Evolutionary conservation across 2,329 filamentous ascomycete genomes (phyloP).

Genomic region (Scedosporium dehoogii): DNA sequence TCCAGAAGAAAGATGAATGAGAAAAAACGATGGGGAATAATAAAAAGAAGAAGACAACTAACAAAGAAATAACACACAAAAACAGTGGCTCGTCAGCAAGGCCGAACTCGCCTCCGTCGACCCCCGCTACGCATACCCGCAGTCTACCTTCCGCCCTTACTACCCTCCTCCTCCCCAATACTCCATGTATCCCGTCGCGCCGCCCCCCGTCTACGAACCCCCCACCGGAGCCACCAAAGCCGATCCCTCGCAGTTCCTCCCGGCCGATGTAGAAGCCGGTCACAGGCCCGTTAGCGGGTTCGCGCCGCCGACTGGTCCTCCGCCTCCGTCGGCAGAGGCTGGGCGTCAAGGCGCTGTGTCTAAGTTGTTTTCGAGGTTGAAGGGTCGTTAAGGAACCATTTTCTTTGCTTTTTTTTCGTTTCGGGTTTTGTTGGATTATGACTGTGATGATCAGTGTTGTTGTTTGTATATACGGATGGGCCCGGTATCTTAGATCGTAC

Average conservation of each 20-base stretch:
- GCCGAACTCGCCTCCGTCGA: slow-evolving; percentile 35
- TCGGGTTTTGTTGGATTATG: background rate
- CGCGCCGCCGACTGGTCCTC: background rate
- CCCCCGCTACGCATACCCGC: slow-evolving; percentile 36
- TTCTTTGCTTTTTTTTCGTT: background rate
- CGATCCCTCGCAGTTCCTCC: slow-evolving; percentile 35
- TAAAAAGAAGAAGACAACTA: background rate
- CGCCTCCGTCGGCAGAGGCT: background rate
- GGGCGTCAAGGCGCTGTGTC: background rate
- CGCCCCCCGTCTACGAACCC: slow-evolving; percentile 49
- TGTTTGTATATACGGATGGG: too few species aligned
- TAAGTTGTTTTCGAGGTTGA: background rate
- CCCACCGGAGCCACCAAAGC: slow-evolving; percentile 41
- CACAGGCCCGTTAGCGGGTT: background rate
- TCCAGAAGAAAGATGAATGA: too few species aligned
- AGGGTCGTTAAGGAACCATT: background rate
- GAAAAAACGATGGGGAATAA: too few species aligned
- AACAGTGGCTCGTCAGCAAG: slow-evolving; percentile 42
- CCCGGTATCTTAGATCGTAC: background rate
- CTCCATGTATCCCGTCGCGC: slow-evolving; percentile 43
- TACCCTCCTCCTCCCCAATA: slow-evolving; percentile 20
- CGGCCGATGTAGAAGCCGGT: background rate
- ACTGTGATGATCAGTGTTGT: background rate
- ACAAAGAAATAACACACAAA: background rate
- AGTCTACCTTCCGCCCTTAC: slow-evolving; percentile 30